A percentile compares a stretch with the other conserved stretches of the same genome.
phyloP scores from a whole-genome alignment of 202 grass and related monocot species.

The Panicum virgatum region DNA sequence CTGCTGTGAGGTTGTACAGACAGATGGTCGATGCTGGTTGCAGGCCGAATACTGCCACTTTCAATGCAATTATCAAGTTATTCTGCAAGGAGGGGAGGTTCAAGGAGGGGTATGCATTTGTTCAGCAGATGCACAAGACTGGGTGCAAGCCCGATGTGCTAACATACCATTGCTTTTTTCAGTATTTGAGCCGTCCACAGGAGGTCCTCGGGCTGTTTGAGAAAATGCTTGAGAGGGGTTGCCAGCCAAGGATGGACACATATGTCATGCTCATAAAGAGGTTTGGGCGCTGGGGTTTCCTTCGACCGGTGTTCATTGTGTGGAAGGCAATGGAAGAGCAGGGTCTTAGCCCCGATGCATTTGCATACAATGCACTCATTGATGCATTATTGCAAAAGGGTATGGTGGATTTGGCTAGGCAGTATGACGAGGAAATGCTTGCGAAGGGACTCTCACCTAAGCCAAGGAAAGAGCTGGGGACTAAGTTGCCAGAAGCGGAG shows the following conservation, averaged over 20 bases:
- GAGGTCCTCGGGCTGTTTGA: conserved; percentile 83
- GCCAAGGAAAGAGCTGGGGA: conserved; percentile 69
- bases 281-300: conserved; percentile 91
- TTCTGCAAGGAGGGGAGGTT: conserved; percentile 83
- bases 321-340: conserved; percentile 81
- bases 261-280: conserved; percentile 97
- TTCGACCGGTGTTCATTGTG: conserved; percentile 68
- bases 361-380: conserved; percentile 83
- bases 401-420: conserved; percentile 84
- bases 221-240: conserved; percentile 69
- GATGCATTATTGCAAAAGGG: conserved; percentile 82
- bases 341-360: conserved; percentile 76
- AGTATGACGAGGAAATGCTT: conserved; percentile 90
- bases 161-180: conserved; percentile 97
- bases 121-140: conserved; percentile 65
- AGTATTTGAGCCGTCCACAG: conserved; percentile 70
- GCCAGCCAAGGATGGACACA: conserved; percentile 84
- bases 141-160: conserved; percentile 67
- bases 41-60: conserved; percentile 67
- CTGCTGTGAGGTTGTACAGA: conserved; percentile 56
- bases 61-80: conserved; percentile 74
- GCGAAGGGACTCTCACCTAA: conserved; percentile 77
- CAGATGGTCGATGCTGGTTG: conserved; percentile 76
- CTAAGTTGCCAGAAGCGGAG: conserved; percentile 38
- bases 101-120: conserved; percentile 78